Conservation (phyloP, 164 flowering plant species). For the Litsea cubeba region DNA sequence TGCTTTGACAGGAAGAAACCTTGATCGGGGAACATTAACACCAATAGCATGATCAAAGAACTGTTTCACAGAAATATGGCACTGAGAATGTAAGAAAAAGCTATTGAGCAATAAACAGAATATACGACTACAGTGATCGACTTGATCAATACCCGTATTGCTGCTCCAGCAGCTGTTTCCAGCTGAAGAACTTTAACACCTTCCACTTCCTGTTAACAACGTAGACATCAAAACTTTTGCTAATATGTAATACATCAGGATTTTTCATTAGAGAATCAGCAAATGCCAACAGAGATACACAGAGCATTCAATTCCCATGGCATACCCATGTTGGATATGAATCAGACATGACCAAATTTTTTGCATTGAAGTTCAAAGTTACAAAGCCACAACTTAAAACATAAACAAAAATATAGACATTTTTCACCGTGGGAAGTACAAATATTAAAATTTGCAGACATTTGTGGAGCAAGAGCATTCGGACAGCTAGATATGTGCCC, state of each 20-base stretch:
- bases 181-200: conserved; percentile 94
- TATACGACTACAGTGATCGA: background rate
- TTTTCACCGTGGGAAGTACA: background rate
- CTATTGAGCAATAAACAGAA: background rate
- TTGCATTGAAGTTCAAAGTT: too few relatives aligned
- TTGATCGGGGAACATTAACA: conserved; percentile 85
- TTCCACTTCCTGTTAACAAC: conserved; percentile 68
- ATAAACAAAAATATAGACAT: background rate
- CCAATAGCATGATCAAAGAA: conserved; percentile 95
- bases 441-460: background rate
- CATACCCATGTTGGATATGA: too few relatives aligned
- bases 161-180: conserved; percentile 99
- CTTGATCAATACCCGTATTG: conserved; percentile 60
- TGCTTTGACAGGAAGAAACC: conserved; percentile 98
- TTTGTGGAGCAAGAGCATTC: too few relatives aligned
- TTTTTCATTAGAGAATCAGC: background rate
- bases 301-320: too few relatives aligned
- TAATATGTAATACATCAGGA: background rate
- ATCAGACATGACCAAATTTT: too few relatives aligned
- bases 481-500: too few relatives aligned
- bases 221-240: conserved; percentile 4
- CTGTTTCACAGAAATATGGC: conserved; percentile 28
- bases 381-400: too few relatives aligned
- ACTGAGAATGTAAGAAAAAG: conserved; percentile 7
- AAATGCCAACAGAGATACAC: background rate